Conservation (phyloP, 2,329 filamentous ascomycete genomes). For the Colletotrichum lini region DNA sequence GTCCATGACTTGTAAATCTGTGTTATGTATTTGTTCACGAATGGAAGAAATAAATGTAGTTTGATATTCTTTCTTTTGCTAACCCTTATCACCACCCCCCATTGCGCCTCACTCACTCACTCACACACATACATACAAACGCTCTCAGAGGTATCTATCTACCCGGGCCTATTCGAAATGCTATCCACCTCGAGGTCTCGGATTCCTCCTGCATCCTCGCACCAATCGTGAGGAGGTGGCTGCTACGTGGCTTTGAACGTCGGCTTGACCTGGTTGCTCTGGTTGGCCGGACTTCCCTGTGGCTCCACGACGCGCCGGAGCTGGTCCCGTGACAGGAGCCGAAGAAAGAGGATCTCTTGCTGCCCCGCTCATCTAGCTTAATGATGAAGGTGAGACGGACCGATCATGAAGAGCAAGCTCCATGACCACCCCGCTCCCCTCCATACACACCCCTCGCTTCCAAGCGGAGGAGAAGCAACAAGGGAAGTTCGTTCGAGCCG, state of each 20-base stretch:
- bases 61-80: not conserved
- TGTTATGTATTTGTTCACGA: slow-evolving; percentile 3
- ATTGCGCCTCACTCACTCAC: not conserved
- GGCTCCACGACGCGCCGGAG: not conserved
- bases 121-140: no score
- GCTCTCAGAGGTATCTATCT: not conserved
- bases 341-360: not conserved
- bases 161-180: not conserved
- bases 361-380: not conserved
- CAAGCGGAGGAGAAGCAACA: no score
- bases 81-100: not conserved
- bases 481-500: not conserved
- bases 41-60: slow-evolving; percentile 12
- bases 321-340: not conserved
- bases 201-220: slow-evolving; percentile 7
- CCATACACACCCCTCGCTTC: not conserved
- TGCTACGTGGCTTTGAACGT: not conserved
- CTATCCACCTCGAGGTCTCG: not conserved
- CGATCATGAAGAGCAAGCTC: not conserved
- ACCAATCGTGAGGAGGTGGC: slow-evolving; percentile 1
- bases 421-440: no score
- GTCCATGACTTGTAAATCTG: not conserved
- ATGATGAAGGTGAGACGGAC: not conserved
- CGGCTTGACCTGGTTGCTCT: not conserved
- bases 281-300: not conserved